phyloP scores from a whole-genome alignment of 1,284 basidiomycete species.

The Fistulina hepatica region DNA sequence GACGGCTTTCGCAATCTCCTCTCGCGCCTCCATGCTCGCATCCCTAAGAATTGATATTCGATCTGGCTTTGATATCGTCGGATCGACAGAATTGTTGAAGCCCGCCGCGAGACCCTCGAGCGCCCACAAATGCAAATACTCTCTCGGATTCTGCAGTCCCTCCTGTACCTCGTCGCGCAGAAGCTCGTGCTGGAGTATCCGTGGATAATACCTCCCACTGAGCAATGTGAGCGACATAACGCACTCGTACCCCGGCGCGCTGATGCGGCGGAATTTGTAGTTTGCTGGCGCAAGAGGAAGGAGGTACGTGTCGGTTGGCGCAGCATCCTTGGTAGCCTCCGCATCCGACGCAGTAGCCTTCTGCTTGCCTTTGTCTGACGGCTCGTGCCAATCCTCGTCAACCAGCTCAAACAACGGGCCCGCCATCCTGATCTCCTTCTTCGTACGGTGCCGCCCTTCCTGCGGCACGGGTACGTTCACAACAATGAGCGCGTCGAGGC shows the following conservation, averaged over 20 bases:
- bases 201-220: conserved; percentile 66
- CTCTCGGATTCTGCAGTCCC: conserved; percentile 21
- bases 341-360: no score
- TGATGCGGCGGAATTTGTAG: conserved; percentile 58
- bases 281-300: conserved; percentile 52
- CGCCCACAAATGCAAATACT: conserved; percentile 45
- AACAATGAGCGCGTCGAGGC: conserved; percentile 49
- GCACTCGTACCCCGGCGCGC: conserved; percentile 50
- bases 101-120: conserved; percentile 58
- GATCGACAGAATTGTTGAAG: conserved; percentile 53
- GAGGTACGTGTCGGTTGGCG: conserved; percentile 25
- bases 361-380: conserved; percentile 7
- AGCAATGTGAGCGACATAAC: conserved; percentile 56
- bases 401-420: conserved; percentile 67
- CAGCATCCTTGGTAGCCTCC: no score
- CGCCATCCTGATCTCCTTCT: conserved; percentile 49
- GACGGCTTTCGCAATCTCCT: conserved; percentile 28
- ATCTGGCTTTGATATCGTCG: conserved; percentile 37
- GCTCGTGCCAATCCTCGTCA: conserved; percentile 56
- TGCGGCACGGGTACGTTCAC: no score
- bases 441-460: conserved; percentile 8
- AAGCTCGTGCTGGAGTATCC: conserved; percentile 49
- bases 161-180: conserved; percentile 30
- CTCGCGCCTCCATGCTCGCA: conserved; percentile 38
- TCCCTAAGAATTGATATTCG: conserved; percentile 46